Evolutionary conservation across 1,284 basidiomycete genomes (phyloP).

Genomic region (Exobasidium rhododendri): DNA sequence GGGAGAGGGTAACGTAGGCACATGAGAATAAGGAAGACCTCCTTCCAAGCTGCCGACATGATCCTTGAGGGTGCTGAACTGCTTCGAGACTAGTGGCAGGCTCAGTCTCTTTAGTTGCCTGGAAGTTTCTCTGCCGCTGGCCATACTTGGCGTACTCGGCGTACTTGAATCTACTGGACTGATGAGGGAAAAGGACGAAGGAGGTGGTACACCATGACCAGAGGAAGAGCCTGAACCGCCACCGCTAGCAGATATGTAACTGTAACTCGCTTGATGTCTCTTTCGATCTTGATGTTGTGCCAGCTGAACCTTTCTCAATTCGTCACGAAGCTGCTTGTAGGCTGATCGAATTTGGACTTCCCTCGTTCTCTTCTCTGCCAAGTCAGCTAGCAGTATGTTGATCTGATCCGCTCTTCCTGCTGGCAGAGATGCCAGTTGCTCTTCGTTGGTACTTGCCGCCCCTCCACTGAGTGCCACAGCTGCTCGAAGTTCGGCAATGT

Average conservation of each 20-base stretch:
- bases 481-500: conserved; percentile 15
- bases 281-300: conserved; percentile 21
- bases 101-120: conserved; percentile 31
- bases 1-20: too few relatives aligned
- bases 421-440: neutral
- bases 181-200: neutral
- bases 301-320: conserved; percentile 33
- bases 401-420: conserved; percentile 19
- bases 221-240: neutral
- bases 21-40: too few relatives aligned
- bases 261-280: conserved; percentile 8
- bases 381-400: conserved; percentile 19
- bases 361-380: conserved; percentile 29
- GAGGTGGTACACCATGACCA: neutral
- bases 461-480: conserved; percentile 6
- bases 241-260: neutral
- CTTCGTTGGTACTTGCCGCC: neutral
- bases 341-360: conserved; percentile 41
- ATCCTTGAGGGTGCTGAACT: too few relatives aligned
- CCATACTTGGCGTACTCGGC: neutral
- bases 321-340: conserved; percentile 39
- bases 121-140: conserved; percentile 5
- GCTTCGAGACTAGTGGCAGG: conserved; percentile 18
- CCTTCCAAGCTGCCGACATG: neutral
- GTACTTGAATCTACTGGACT: neutral